Evolutionary conservation across 2,329 filamentous ascomycete species (phyloP).

Genomic region (Fusarium cyanostomum): DNA sequence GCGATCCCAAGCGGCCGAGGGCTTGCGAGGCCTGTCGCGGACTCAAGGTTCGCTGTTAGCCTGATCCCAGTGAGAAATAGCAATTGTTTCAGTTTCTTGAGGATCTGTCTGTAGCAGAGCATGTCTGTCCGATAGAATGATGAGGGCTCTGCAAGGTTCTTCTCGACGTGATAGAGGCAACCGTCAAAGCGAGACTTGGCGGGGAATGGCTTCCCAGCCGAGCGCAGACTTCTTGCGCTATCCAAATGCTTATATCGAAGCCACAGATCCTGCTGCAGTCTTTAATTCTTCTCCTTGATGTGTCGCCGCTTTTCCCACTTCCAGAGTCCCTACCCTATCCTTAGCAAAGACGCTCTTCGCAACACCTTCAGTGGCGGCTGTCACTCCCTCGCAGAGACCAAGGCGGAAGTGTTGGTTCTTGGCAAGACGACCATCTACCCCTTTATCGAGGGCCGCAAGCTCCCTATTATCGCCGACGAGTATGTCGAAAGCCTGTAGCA

Average conservation of each 20-base stretch:
- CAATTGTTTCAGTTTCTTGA: too few relatives aligned
- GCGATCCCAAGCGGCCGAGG: slow-evolving; percentile 71
- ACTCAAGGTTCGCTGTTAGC: slow-evolving; percentile 86
- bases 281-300: too few relatives aligned
- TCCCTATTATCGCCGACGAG: slow-evolving; percentile 87
- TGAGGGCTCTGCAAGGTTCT: too few relatives aligned
- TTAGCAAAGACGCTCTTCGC: slow-evolving; percentile 64
- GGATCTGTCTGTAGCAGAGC: too few relatives aligned
- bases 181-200: too few relatives aligned
- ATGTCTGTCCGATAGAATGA: too few relatives aligned
- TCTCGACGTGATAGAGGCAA: too few relatives aligned
- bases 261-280: too few relatives aligned
- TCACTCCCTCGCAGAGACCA: slow-evolving; percentile 59
- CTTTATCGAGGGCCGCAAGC: slow-evolving; percentile 78
- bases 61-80: slow-evolving; percentile 68
- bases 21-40: slow-evolving; percentile 81
- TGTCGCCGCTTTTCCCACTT: slow-evolving; percentile 57
- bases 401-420: slow-evolving; percentile 67
- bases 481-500: slow-evolving; percentile 72
- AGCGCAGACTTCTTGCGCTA: too few relatives aligned
- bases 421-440: slow-evolving; percentile 89
- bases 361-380: slow-evolving; percentile 60
- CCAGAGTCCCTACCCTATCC: slow-evolving; percentile 57
- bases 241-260: too few relatives aligned
- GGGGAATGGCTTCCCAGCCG: too few relatives aligned